phyloP scores from a whole-genome alignment of 1,139 yeast genomes.

The Hyphopichia fennica region DNA sequence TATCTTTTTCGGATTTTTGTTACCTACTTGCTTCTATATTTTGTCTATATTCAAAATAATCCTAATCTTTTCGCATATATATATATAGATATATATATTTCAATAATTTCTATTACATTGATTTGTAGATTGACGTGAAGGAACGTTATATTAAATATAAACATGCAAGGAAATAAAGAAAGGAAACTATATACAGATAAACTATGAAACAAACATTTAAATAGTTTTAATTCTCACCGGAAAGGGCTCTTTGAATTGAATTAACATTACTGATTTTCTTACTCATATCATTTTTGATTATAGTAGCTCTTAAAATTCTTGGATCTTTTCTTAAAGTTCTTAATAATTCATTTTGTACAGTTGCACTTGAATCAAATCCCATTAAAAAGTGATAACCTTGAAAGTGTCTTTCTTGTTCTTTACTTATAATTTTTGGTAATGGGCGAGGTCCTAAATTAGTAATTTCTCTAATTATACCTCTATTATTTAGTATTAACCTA shows the following conservation, averaged over 20 bases:
- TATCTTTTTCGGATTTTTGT: not conserved
- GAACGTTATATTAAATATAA: not conserved
- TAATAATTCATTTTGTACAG: conserved; percentile 81
- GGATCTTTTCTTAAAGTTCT: conserved; percentile 86
- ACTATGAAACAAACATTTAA: too few species aligned
- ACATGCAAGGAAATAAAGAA: not conserved
- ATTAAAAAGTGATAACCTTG: conserved; percentile 87
- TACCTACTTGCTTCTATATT: not conserved
- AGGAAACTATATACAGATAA: not conserved
- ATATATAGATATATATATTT: not conserved
- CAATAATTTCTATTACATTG: too few species aligned
- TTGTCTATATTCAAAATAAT: not conserved
- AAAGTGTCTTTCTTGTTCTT: conserved; percentile 86
- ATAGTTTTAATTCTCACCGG: not conserved
- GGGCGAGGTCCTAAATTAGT: conserved; percentile 77
- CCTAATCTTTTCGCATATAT: not conserved
- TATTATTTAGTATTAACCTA: conserved; percentile 75
- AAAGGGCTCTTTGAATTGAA: conserved; percentile 37
- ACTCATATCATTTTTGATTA: conserved; percentile 66
- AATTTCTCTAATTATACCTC: conserved; percentile 87
- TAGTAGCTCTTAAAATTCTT: conserved; percentile 77
- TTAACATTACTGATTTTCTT: conserved; percentile 54
- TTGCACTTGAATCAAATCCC: conserved; percentile 82
- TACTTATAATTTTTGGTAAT: conserved; percentile 77
- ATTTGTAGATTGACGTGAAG: too few species aligned